Evolutionary conservation across 495 filamentous ascomycete genomes (phyloP).

Genomic region (Penicillium ucsense): DNA sequence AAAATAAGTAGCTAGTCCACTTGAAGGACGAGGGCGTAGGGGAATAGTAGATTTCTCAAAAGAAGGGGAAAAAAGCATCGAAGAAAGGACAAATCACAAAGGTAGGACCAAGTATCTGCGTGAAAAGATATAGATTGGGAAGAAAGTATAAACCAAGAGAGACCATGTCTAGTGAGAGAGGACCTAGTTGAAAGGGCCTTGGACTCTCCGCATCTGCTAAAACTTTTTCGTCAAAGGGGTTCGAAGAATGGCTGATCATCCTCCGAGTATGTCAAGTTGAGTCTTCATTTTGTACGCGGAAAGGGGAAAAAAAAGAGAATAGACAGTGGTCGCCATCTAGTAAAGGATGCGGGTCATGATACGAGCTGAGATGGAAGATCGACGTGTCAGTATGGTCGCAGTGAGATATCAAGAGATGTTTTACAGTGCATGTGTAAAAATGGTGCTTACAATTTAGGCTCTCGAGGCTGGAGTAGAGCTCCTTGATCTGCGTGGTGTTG

Average conservation of each 20-base stretch:
- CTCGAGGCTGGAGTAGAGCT: conserved; percentile 74
- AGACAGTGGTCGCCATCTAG: conserved; percentile 26
- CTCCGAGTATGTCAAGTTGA: conserved; percentile 15
- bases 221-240: too few relatives aligned
- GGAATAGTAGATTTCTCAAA: too few relatives aligned
- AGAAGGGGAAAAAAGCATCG: too few relatives aligned
- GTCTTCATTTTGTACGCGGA: too few relatives aligned
- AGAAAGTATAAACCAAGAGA: conserved; percentile 1
- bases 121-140: not conserved
- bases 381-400: conserved; percentile 3
- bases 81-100: too few relatives aligned
- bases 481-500: conserved; percentile 68
- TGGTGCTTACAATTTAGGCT: conserved; percentile 60
- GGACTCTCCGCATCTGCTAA: not conserved
- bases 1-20: too few relatives aligned
- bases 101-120: not conserved
- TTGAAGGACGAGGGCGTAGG: too few relatives aligned
- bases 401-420: not conserved
- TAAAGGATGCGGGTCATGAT: conserved; percentile 86
- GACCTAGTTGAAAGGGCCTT: conserved; percentile 17
- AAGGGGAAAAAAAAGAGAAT: too few relatives aligned
- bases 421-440: not conserved
- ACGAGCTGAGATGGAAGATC: conserved; percentile 41
- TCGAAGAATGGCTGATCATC: too few relatives aligned
- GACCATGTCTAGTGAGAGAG: not conserved